A percentile compares a stretch with the other conserved stretches of the same genome.
Evolutionary conservation across 1,284 basidiomycete species (phyloP).

Genomic region (Boletus mariae): DNA sequence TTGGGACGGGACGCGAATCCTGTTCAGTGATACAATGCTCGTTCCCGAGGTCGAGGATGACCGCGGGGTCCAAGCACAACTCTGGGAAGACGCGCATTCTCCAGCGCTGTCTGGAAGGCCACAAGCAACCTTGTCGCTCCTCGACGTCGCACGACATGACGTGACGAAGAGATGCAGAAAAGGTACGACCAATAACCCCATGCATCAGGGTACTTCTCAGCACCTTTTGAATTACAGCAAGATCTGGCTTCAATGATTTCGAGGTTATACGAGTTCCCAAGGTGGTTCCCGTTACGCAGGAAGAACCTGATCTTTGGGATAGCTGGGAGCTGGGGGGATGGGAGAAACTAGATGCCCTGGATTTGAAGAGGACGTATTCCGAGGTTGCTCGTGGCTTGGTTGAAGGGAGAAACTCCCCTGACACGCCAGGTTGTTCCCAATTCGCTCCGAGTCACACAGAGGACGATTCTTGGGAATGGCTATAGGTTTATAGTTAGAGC

Average conservation of each 20-base stretch:
- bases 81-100: constrained; percentile 5
- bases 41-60: constrained; percentile 1
- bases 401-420: constrained; percentile 1
- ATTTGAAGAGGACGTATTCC: constrained; percentile 22
- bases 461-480: constrained; percentile 20
- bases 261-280: constrained; percentile 23
- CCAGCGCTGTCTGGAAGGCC: not conserved
- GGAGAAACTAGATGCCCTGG: constrained; percentile 19
- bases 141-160: constrained; percentile 16
- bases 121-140: constrained; percentile 13
- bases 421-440: not conserved
- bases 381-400: constrained; percentile 19
- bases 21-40: not conserved
- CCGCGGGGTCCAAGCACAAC: not conserved
- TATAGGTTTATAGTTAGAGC: constrained; percentile 7
- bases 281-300: constrained; percentile 17
- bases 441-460: not conserved
- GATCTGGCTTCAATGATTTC: constrained; percentile 15
- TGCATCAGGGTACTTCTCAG: not conserved
- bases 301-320: constrained; percentile 3
- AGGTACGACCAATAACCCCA: constrained; percentile 10
- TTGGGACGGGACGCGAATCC: constrained; percentile 21
- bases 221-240: constrained; percentile 6
- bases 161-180: constrained; percentile 1
- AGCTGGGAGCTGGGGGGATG: constrained; percentile 16